Base-by-base conservation (phyloP, 805 yeast genomes). In the Wickerhamiella brachini region DNA sequence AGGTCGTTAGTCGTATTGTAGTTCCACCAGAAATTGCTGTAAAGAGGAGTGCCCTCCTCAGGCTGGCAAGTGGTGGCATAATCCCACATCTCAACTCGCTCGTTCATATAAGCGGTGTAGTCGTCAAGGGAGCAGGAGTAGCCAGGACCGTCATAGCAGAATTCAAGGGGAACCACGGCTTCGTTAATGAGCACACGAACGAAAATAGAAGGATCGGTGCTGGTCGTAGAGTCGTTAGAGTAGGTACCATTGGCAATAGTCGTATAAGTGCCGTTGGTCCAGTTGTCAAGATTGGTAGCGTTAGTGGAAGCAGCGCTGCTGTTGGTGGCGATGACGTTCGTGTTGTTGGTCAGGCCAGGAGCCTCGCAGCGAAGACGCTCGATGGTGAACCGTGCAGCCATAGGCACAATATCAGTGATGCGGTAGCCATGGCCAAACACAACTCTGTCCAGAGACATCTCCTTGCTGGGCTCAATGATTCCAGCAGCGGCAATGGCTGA, bases 61-160 rank as follows among this genome's bases (percentile, higher is more conserved):
- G 22, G n/a, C 42, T 29, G 17, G 18, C 17, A 17, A 31, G 34
- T 15, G 42, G 42, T 17, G 5, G 18, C n/a, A 15, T 29, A 29
- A 29, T 29, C 12, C 34, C 34, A 29, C 34, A 29, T 29, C 42
- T 24, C 42, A 22, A 23, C 38, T 20, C 29, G 50, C 21, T 44
- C 42, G 20, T 50, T 23, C 18, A 58, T 17, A n/a, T 47, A 39
- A 7, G 46, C 23, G 46, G 55, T 48, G 51, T 53, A 73, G 49
- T 63, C 63, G 26, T 58, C 63, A 50, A 68, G 62, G 53, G 69
- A 66, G 61, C 80, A 71, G 39, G 74, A 67, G 60, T 69, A 75
- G 1, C 79, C 80, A 9, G 82, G 82, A 3, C 83, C 83, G 44
- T 66, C 61, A 43, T 69, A 66, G 60, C 81, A 77, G 38, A 61